These are phyloP conservation scores for Aspergillus puulaauensis DNA, from an alignment of 2,329 filamentous ascomycete genomes.

Conservation along the genomic window DNA sequence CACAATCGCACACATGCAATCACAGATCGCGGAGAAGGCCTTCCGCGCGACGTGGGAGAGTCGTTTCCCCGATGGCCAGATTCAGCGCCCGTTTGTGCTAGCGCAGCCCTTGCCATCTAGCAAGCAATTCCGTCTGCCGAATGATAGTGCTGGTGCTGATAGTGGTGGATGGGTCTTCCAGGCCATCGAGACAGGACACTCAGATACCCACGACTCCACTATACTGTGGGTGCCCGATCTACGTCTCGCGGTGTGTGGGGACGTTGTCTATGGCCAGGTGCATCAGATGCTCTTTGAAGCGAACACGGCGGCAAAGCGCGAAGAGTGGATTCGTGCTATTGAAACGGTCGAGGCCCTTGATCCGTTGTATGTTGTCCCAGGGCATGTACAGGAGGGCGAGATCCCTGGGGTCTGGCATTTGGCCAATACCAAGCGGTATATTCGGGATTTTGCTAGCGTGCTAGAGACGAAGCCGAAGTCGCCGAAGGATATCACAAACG, in stretches of 20 bases:
- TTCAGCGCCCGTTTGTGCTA: not conserved
- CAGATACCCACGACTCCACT: slow-evolving; percentile 32
- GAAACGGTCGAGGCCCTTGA: slow-evolving; percentile 32
- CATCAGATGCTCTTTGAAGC: slow-evolving; percentile 39
- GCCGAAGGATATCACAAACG: no score
- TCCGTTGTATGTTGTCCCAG: slow-evolving; percentile 31
- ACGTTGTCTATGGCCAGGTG: slow-evolving; percentile 40
- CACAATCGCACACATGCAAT: slow-evolving; percentile 1
- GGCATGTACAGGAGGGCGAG: not conserved
- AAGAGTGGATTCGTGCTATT: slow-evolving; percentile 34
- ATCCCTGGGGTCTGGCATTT: not conserved
- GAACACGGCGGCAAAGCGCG: slow-evolving; percentile 30
- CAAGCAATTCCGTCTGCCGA: no score
- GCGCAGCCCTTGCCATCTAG: not conserved
- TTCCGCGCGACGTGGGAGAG: not conserved
- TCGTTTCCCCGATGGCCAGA: not conserved
- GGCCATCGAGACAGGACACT: slow-evolving; percentile 26
- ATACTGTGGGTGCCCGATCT: slow-evolving; percentile 38
- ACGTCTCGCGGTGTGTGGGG: slow-evolving; percentile 37
- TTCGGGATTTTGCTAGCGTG: not conserved
- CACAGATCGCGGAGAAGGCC: slow-evolving; percentile 1
- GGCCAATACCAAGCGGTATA: not conserved
- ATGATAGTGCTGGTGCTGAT: no score
- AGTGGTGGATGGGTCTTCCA: not conserved
- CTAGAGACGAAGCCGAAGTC: no score